Conservation (phyloP, 441 rosid genomes). For the Populus hybrid region DNA sequence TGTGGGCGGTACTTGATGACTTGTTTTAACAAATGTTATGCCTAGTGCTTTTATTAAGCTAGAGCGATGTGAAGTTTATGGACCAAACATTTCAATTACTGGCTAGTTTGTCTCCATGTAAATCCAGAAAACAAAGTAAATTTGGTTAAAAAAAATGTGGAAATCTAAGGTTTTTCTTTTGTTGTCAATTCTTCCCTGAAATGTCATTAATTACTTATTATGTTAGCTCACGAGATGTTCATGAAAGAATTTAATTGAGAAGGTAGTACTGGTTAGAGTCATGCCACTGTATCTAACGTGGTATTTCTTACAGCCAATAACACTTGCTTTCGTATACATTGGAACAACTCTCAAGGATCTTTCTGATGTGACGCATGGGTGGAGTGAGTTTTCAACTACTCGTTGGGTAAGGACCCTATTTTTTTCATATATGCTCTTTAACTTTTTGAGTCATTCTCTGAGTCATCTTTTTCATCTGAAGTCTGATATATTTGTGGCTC, state of each 20-base stretch:
- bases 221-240: neutral
- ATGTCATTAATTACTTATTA: neutral
- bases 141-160: neutral
- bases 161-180: neutral
- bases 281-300: neutral
- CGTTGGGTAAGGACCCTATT: conserved; percentile 60
- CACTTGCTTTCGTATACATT: conserved; percentile 79
- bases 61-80: neutral
- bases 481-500: conserved; percentile 16
- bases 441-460: neutral
- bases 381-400: conserved; percentile 78
- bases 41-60: neutral
- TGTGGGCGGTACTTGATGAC: neutral
- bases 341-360: conserved; percentile 97
- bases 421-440: neutral
- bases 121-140: conserved; percentile 1
- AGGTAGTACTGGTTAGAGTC: neutral
- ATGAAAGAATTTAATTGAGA: neutral
- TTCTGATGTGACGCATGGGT: conserved; percentile 87
- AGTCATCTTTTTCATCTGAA: neutral
- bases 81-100: neutral
- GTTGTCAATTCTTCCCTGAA: neutral
- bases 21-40: neutral
- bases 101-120: neutral
- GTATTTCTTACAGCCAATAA: conserved; percentile 71